These are phyloP conservation scores for Trichoderma koningiopsis DNA, from an alignment of 2,329 filamentous ascomycete species.

Conservation along the genomic window DNA sequence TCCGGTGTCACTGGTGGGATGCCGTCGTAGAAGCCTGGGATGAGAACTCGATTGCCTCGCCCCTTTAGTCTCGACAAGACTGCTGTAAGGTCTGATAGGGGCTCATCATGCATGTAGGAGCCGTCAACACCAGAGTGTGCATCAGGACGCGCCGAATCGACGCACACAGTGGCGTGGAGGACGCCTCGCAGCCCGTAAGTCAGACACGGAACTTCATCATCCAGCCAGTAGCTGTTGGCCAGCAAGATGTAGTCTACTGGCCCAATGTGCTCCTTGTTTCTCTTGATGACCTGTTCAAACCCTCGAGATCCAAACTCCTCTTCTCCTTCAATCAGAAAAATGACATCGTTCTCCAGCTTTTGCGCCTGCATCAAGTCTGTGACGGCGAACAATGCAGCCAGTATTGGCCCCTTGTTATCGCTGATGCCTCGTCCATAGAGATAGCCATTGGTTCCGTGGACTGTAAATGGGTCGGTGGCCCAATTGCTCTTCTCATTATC, in stretches of 20 bases:
- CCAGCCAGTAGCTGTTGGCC: slow-evolving; percentile 98
- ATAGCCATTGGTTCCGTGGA: slow-evolving; percentile 87
- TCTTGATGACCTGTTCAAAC: slow-evolving; percentile 79
- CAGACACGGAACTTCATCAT: slow-evolving; percentile 91
- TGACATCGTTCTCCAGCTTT: slow-evolving; percentile 79
- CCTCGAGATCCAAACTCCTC: slow-evolving; percentile 93
- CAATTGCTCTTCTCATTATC: slow-evolving; percentile 82
- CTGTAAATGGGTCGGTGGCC: slow-evolving; percentile 84
- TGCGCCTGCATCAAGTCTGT: slow-evolving; percentile 87
- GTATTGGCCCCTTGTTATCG: slow-evolving; percentile 95
- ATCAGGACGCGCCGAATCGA: slow-evolving; percentile 84
- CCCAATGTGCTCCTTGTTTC: slow-evolving; percentile 82
- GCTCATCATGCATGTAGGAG: slow-evolving; percentile 85
- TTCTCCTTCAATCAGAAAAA: slow-evolving; percentile 95
- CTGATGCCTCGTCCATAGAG: slow-evolving; percentile 95
- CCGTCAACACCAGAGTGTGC: slow-evolving; percentile 97
- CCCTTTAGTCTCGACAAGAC: slow-evolving; percentile 82
- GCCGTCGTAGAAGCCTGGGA: slow-evolving; percentile 86
- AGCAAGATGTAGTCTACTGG: slow-evolving; percentile 91
- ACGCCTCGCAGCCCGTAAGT: slow-evolving; percentile 94
- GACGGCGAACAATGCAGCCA: slow-evolving; percentile 91
- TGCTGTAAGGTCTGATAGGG: slow-evolving; percentile 85
- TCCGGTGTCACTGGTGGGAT: slow-evolving; percentile 74
- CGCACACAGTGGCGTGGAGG: slow-evolving; percentile 85
- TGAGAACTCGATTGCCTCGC: slow-evolving; percentile 74